phyloP scores from a whole-genome alignment of 176 grass and related monocot species.

The Chloris gayana region DNA sequence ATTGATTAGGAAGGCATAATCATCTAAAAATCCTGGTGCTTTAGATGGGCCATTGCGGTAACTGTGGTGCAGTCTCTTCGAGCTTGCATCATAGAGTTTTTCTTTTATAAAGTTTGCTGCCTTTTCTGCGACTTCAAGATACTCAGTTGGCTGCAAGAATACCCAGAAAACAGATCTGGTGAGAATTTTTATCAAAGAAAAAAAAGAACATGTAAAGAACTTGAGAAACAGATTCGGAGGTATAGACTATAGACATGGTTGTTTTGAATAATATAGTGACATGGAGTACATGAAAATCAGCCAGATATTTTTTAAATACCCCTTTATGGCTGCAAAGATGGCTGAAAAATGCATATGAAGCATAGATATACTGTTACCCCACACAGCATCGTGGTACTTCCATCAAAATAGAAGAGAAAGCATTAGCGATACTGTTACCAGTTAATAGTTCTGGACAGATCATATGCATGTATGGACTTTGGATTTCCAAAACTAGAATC shows the following conservation, averaged over 20 bases:
- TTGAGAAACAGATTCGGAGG: conserved; percentile 10
- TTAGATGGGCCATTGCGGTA: conserved; percentile 92
- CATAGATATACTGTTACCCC: not conserved
- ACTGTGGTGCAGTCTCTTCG: conserved; percentile 77
- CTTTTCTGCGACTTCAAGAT: conserved; percentile 84
- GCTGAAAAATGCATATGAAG: not conserved
- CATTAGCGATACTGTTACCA: not conserved
- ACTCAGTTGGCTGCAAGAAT: conserved; percentile 75
- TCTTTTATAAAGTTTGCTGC: conserved; percentile 77
- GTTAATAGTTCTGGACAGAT: conserved; percentile 16
- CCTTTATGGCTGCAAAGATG: not conserved
- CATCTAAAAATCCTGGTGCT: conserved; percentile 97
- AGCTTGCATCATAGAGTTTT: conserved; percentile 66
- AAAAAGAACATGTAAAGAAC: conserved; percentile 4
- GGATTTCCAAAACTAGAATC: not conserved
- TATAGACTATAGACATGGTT: not conserved
- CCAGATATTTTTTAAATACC: not conserved
- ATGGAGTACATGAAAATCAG: not conserved
- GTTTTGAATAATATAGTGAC: conserved; percentile 11
- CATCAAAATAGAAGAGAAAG: not conserved
- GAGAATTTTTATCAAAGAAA: not conserved
- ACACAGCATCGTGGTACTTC: conserved; percentile 3
- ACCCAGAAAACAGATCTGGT: not conserved
- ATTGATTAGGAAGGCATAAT: conserved; percentile 91
- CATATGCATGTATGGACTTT: not conserved